Evolutionary conservation across 257 asterid species (phyloP).

Genomic region (Misopates orontium): DNA sequence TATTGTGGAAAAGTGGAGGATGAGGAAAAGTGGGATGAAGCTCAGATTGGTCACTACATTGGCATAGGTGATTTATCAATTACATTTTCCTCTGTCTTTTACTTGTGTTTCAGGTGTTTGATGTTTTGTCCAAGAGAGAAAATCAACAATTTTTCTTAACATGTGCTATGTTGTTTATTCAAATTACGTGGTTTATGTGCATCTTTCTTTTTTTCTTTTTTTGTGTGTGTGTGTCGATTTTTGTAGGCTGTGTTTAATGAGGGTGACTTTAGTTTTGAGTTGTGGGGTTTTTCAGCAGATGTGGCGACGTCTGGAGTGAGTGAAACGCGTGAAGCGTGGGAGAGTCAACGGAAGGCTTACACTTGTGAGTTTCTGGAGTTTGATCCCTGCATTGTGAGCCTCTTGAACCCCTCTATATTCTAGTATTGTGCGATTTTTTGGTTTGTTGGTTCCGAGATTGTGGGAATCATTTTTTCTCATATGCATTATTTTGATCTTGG

Average conservation of each 20-base stretch:
- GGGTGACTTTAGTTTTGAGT: not conserved
- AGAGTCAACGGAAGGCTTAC: constrained; percentile 87
- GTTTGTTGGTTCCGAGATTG: not conserved
- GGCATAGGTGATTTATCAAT: constrained; percentile 63
- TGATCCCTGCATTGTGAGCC: constrained; percentile 88
- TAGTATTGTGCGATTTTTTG: constrained; percentile 18
- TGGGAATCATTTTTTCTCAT: not conserved
- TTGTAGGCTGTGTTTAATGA: not conserved
- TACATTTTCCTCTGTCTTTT: not conserved
- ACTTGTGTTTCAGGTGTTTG: constrained; percentile 15
- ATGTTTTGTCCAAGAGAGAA: not conserved
- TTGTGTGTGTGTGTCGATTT: not conserved
- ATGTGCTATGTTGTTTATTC: not conserved
- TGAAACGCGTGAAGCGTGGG: constrained; percentile 88
- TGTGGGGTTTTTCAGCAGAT: constrained; percentile 45
- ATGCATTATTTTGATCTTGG: not conserved
- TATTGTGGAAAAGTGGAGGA: constrained; percentile 83
- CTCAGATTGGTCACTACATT: constrained; percentile 94
- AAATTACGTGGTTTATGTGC: not conserved
- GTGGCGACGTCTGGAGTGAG: constrained; percentile 67
- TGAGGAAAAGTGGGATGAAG: constrained; percentile 86
- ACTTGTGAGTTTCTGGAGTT: constrained; percentile 81
- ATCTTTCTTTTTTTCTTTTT: not conserved
- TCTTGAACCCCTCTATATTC: constrained; percentile 14
- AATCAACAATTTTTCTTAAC: not conserved